Conservation (phyloP, 2,329 filamentous ascomycete genomes). For the Paraphaeosphaeria minitans region DNA sequence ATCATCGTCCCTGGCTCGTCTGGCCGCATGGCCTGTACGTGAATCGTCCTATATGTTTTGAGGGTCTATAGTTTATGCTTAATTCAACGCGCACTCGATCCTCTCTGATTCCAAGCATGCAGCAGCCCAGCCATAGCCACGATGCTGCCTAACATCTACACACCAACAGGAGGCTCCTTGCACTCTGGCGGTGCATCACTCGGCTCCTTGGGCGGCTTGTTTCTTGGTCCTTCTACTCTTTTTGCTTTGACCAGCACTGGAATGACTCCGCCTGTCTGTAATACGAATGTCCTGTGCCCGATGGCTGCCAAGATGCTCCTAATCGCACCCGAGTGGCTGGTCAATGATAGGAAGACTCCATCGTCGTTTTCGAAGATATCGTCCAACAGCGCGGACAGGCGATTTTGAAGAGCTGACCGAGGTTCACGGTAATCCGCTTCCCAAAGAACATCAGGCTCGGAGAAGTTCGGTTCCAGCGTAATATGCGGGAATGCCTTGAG, state of each 20-base stretch:
- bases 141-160: neutral
- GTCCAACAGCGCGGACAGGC: conserved; percentile 51
- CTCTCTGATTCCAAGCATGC: no score
- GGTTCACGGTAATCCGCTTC: conserved; percentile 45
- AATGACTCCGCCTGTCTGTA: conserved; percentile 70
- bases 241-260: conserved; percentile 68
- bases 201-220: conserved; percentile 35
- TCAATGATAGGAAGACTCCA: conserved; percentile 57
- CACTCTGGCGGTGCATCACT: conserved; percentile 41
- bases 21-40: neutral
- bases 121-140: neutral
- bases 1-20: no score
- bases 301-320: conserved; percentile 60
- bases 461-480: conserved; percentile 64
- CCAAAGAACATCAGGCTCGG: conserved; percentile 62
- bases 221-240: conserved; percentile 44
- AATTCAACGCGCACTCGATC: neutral
- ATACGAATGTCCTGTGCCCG: conserved; percentile 62
- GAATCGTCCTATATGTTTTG: neutral
- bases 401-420: conserved; percentile 25
- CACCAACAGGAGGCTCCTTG: conserved; percentile 6
- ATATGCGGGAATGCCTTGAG: conserved; percentile 56
- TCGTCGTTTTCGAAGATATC: conserved; percentile 58
- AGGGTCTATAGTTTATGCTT: neutral
- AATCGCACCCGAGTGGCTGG: conserved; percentile 65